Conservation (phyloP, 1,139 yeast species). For the Zygosaccharomyces sapae region DNA sequence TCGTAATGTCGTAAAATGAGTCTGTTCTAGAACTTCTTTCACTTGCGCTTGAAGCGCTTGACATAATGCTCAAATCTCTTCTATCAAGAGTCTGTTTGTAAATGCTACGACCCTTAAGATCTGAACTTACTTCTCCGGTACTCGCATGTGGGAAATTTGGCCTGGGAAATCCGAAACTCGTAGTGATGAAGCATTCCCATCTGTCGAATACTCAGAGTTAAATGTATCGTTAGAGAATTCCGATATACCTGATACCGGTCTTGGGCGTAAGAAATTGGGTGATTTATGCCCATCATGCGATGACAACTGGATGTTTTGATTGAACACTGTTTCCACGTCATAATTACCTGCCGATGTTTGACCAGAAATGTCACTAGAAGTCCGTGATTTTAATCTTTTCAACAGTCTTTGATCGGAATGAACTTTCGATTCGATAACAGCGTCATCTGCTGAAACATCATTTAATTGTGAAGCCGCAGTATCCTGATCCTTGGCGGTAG, state of each 20-base stretch:
- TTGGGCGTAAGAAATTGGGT: conserved; percentile 33
- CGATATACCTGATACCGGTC: conserved; percentile 66
- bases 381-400: conserved; percentile 28
- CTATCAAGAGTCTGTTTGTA: conserved; percentile 23
- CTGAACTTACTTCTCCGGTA: conserved; percentile 18
- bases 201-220: conserved; percentile 38
- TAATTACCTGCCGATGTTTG: conserved; percentile 24
- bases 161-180: conserved; percentile 17
- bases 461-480: background rate
- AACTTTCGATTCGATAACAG: conserved; percentile 2
- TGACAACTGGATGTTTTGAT: conserved; percentile 9
- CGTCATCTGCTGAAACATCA: background rate
- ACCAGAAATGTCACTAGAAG: conserved; percentile 30
- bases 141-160: conserved; percentile 18
- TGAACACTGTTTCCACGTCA: conserved; percentile 22
- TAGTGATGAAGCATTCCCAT: conserved; percentile 32
- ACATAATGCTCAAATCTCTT: conserved; percentile 38
- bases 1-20: conserved; percentile 40
- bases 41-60: conserved; percentile 41
- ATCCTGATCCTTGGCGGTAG: conserved; percentile 8
- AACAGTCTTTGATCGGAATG: conserved; percentile 9
- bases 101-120: background rate
- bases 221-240: conserved; percentile 56
- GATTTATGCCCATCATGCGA: conserved; percentile 18
- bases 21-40: conserved; percentile 41